phyloP scores from a whole-genome alignment of 2,329 filamentous ascomycete genomes.

The Cytospora piceae region DNA sequence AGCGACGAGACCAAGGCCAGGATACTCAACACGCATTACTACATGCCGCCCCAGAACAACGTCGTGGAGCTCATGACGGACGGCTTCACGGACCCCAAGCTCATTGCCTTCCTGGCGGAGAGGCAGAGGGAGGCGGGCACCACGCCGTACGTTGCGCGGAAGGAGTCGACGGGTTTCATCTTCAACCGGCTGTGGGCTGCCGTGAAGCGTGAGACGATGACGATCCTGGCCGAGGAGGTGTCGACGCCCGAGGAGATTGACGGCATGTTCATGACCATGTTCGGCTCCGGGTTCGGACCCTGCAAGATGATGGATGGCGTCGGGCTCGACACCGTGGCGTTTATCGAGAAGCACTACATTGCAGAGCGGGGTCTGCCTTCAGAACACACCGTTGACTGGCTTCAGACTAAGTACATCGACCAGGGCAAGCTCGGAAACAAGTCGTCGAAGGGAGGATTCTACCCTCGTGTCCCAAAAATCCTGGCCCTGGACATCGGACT shows the following conservation, averaged over 20 bases:
- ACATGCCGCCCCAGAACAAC: constrained; percentile 39
- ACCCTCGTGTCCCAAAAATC: constrained; percentile 36
- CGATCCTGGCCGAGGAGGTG: constrained; percentile 39
- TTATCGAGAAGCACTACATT: constrained; percentile 37
- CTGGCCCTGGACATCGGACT: constrained; percentile 39
- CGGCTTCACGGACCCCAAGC: constrained; percentile 35
- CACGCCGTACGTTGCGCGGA: constrained; percentile 35
- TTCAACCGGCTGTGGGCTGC: constrained; percentile 44
- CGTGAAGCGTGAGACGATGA: constrained; percentile 41
- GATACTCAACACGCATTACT: constrained; percentile 42
- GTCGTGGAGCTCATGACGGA: constrained; percentile 43
- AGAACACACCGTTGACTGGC: constrained; percentile 47
- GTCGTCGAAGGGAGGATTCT: constrained; percentile 45
- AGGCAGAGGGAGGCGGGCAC: constrained; percentile 38
- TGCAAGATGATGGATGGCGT: constrained; percentile 42
- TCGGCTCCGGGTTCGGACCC: constrained; percentile 35
- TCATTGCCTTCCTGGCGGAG: constrained; percentile 38
- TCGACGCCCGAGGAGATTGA: constrained; percentile 40
- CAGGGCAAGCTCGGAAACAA: constrained; percentile 53
- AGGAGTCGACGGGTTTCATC: constrained; percentile 41
- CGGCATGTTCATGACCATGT: constrained; percentile 22
- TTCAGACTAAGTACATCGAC: constrained; percentile 49
- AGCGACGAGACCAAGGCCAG: constrained; percentile 40
- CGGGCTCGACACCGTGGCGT: constrained; percentile 39
- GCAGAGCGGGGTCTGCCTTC: constrained; percentile 49